phyloP scores from a whole-genome alignment of 73 alveolate genomes.

The Paramecium pentaurelia region DNA sequence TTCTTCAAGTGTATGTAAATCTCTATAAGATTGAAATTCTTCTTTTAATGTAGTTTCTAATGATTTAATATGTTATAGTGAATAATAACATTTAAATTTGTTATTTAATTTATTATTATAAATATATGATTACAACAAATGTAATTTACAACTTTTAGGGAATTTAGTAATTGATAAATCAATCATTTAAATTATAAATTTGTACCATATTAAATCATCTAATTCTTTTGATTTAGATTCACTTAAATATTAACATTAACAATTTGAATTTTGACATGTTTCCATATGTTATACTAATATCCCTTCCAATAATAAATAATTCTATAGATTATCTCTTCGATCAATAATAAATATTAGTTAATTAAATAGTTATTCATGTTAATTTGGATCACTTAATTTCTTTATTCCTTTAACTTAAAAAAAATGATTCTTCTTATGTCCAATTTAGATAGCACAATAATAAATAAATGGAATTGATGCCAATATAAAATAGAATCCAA shows the following conservation, averaged over 20 bases:
- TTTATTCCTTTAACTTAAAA: neutral
- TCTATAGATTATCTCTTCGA: neutral
- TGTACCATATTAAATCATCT: neutral
- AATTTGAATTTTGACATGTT: neutral
- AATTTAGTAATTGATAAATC: constrained; percentile 15
- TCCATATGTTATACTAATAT: neutral
- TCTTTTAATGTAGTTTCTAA: constrained; percentile 2
- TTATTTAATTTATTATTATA: constrained; percentile 22
- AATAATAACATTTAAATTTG: constrained; percentile 45
- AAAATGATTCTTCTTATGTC: neutral
- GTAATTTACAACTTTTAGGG: constrained; percentile 32
- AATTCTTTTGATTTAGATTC: neutral
- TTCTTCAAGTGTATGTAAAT: constrained; percentile 14
- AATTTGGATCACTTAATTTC: neutral
- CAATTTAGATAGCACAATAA: neutral
- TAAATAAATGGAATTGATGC: neutral
- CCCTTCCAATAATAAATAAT: neutral
- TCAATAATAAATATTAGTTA: neutral
- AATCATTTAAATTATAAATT: neutral
- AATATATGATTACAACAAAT: neutral
- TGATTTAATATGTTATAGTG: neutral
- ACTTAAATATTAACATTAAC: neutral
- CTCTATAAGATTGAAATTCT: constrained; percentile 4
- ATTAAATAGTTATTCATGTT: neutral
- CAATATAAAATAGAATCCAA: neutral